These are phyloP conservation scores for Auriscalpium vulgare DNA, from an alignment of 768 basidiomycete species.

Conservation along the genomic window DNA sequence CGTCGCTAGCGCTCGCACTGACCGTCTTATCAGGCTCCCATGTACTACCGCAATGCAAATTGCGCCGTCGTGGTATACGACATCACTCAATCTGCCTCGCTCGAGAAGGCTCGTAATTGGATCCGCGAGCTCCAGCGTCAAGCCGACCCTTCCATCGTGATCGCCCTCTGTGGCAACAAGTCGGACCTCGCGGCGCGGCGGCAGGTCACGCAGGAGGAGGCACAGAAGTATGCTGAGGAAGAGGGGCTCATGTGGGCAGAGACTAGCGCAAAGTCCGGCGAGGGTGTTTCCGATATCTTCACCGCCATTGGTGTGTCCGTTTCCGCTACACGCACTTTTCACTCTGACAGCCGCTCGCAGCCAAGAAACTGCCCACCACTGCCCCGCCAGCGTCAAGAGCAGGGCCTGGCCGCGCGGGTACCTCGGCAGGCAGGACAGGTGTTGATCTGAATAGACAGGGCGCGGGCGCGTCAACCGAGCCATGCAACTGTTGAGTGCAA, in stretches of 20 bases:
- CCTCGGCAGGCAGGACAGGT: slow-evolving; percentile 46
- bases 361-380: slow-evolving; percentile 83
- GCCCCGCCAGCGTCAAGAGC: slow-evolving; percentile 60
- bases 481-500: slow-evolving; percentile 63
- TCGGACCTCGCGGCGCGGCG: slow-evolving; percentile 77
- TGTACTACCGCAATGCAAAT: slow-evolving; percentile 95
- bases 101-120: slow-evolving; percentile 95
- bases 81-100: slow-evolving; percentile 85
- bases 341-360: slow-evolving; percentile 29
- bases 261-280: slow-evolving; percentile 84
- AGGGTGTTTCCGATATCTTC: slow-evolving; percentile 82
- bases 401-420: slow-evolving; percentile 41
- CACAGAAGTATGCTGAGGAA: slow-evolving; percentile 86
- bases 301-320: slow-evolving; percentile 66
- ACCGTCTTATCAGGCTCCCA: slow-evolving; percentile 55
- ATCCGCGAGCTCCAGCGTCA: slow-evolving; percentile 95
- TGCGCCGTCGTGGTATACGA: slow-evolving; percentile 95
- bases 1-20: background rate
- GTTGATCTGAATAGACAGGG: slow-evolving; percentile 78
- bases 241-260: slow-evolving; percentile 92
- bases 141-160: slow-evolving; percentile 94
- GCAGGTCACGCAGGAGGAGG: slow-evolving; percentile 82
- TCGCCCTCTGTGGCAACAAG: slow-evolving; percentile 96
- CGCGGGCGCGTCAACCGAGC: slow-evolving; percentile 47
- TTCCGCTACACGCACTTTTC: background rate